These are phyloP conservation scores for Rhamnella rubrinervis DNA, from an alignment of 331 rosid species.

Conservation along the genomic window DNA sequence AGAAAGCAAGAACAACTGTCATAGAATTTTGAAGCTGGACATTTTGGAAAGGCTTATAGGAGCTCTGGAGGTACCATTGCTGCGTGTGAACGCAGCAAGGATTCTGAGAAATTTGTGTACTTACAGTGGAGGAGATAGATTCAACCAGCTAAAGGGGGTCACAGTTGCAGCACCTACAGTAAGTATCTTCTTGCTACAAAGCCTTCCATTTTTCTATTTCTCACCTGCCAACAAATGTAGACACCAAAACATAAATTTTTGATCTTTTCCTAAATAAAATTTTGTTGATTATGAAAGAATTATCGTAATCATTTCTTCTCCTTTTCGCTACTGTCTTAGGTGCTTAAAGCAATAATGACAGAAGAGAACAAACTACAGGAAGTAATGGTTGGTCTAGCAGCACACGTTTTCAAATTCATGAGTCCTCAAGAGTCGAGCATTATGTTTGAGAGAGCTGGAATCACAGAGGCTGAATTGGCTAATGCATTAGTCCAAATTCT, in stretches of 20 bases:
- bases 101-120: slow-evolving; percentile 74
- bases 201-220: neutral
- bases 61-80: slow-evolving; percentile 52
- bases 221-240: neutral
- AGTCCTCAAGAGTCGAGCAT: slow-evolving; percentile 56
- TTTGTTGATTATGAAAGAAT: neutral
- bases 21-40: slow-evolving; percentile 55
- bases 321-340: slow-evolving; percentile 37
- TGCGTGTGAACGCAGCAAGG: slow-evolving; percentile 71
- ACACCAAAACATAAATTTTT: neutral
- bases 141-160: slow-evolving; percentile 51
- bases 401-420: slow-evolving; percentile 65
- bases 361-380: slow-evolving; percentile 82
- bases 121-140: slow-evolving; percentile 55
- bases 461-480: slow-evolving; percentile 60
- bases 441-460: slow-evolving; percentile 52
- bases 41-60: slow-evolving; percentile 49
- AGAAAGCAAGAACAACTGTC: slow-evolving; percentile 75
- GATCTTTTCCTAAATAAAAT: neutral
- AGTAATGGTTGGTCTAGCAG: slow-evolving; percentile 91
- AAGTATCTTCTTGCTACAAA: slow-evolving; percentile 39
- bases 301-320: slow-evolving; percentile 7
- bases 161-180: slow-evolving; percentile 72
- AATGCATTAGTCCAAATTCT: slow-evolving; percentile 51
- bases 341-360: slow-evolving; percentile 57